phyloP scores from a whole-genome alignment of 208 protist species.

The Crithidia mellificae region DNA sequence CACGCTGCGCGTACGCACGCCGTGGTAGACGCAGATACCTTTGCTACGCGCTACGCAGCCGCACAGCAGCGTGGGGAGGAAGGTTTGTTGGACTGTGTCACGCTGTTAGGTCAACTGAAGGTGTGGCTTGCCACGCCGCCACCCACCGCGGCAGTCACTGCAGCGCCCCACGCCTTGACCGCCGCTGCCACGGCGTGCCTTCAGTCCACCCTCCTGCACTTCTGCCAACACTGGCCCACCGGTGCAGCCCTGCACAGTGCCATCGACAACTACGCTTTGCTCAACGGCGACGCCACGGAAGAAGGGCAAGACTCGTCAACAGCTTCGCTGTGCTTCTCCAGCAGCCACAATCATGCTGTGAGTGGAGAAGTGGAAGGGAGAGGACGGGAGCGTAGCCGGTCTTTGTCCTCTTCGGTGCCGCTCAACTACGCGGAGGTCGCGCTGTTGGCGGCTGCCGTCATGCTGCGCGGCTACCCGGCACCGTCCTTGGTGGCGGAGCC shows the following conservation, averaged over 20 bases:
- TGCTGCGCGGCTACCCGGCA: conserved; percentile 21
- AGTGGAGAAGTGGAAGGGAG: background rate
- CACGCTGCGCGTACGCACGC: too few species aligned
- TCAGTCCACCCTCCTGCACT: conserved; percentile 25
- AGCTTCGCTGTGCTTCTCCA: too few species aligned
- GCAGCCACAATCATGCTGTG: too few species aligned
- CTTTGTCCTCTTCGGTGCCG: conserved; percentile 1
- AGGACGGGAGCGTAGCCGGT: background rate
- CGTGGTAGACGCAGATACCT: conserved; percentile 13
- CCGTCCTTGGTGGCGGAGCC: conserved; percentile 20
- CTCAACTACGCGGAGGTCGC: conserved; percentile 28
- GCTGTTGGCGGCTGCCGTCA: conserved; percentile 20
- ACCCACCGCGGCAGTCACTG: background rate
- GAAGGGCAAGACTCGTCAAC: too few species aligned
- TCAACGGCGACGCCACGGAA: background rate
- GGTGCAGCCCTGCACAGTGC: conserved; percentile 23
- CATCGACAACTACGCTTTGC: conserved; percentile 9
- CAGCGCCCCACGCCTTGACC: background rate
- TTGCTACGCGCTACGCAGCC: conserved; percentile 4
- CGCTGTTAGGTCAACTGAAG: conserved; percentile 19
- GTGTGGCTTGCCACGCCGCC: conserved; percentile 7
- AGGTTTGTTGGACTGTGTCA: conserved; percentile 8
- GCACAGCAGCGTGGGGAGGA: conserved; percentile 19
- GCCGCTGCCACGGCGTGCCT: conserved; percentile 14
- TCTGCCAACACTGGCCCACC: conserved; percentile 27